Evolutionary conservation across 1,139 yeast genomes (phyloP), one percentile per base, ranked within the genome.

Genomic region (Diutina sp.): DNA sequence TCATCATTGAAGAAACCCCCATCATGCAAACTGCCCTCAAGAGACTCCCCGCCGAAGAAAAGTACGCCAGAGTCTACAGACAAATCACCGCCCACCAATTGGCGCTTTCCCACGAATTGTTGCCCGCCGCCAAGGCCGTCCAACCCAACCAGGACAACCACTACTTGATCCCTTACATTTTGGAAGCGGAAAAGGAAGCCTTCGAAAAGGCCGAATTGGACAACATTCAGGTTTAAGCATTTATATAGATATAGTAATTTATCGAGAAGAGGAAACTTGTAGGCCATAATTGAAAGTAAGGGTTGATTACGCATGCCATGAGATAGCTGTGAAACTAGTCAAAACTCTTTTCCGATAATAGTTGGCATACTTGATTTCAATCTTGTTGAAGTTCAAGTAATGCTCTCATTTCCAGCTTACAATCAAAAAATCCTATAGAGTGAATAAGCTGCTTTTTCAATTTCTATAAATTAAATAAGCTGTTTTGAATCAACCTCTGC

Each of bases 101-200:
- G 61, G 81, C 95, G 56, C 78, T 91, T 63, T 79, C 95, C 57
- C 96, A 90, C 71, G 91, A 88, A 68, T 74, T 93, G 61, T 80
- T 93, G 67, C 96, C 98, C 65, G 78, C 83, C 64, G 80, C 80
- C 68, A 86, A 93, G 74, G 87, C 87, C 65, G 76, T 88, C 61
- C 83, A 84, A 69, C 83, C 91, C 46, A 89, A 84, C 69, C 91
- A 91, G 66, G 99, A 93, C 75, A 78, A 77, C 60, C 86, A 90
- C 65, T 90, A 89, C 74, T 80, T 93, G 69, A 74, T 88, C 61
- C 98, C 97, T 65, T 88, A 87, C 78, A 78, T 91, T 62, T 81
- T 91, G 69, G 97, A 91, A 77, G 95, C 95, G 61, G 98, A 91
- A 77, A 90, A 90, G 68, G 97, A 90, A 73, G 87, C 85, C 56